Evolutionary conservation across 495 filamentous ascomycete genomes (phyloP), one percentile per base, ranked within the genome.

Genomic region (Symbiotaphrina buchneri): DNA sequence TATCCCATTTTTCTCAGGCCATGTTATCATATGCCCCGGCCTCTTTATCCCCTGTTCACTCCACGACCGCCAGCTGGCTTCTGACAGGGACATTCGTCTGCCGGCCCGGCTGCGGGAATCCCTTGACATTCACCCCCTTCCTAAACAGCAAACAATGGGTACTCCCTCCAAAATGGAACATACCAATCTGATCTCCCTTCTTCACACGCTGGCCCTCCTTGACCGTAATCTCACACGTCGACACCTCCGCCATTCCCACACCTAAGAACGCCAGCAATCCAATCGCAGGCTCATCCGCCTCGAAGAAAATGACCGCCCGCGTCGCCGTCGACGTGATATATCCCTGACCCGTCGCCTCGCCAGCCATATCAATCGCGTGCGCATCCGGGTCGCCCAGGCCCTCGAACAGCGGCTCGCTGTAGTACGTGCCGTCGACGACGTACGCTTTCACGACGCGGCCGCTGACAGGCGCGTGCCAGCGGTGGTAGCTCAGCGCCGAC

Each of bases 101-200:
- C 7, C 13, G 8, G 13, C 22, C 22, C 8, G 22, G 22, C 7
- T 25, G 13, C 13, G 7, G 22, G 22, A 25, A 25, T n/a, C n/a
- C n/a, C 22, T 25, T 25, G 8, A 25, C 7, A 13, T 25, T 13
- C 8, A 25, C 22, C 7, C 13, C 13, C 7, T 7, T 7, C 13
- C 22, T 25, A 39, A 79, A 77, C 1, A 79, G 38, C 39, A 79
- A 37, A 35, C 65, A 71, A 39, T 74, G 60, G 4, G 62, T 68
- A 6, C 59, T 67, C 3, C 74, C 74, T 10, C 74, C 74, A 47
- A 71, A 78, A 44, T 78, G 73, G 45, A 79, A 79, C 71, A 74
- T 76, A 14, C 72, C 74, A 23, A 68, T 48, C 45, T 74, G 47
- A 6, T 78, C 64, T 10, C 73, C 74, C 49, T 77, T 78, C 8